A percentile compares a stretch with the other conserved stretches of the same genome.
phyloP scores from a whole-genome alignment of 2,329 filamentous ascomycete genomes.

The Diaporthe humulicola region DNA sequence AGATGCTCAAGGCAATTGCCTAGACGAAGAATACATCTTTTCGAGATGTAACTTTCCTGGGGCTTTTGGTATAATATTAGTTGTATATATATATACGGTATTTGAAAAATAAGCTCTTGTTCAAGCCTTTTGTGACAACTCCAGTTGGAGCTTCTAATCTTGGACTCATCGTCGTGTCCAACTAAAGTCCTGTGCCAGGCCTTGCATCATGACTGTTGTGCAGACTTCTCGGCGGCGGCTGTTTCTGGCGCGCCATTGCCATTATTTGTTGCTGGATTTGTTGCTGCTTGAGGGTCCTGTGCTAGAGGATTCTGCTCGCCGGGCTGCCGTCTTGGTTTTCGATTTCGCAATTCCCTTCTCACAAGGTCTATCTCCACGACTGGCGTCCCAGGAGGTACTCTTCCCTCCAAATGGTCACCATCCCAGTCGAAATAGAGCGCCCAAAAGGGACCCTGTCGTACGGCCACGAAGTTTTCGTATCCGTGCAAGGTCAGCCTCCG shows the following conservation, averaged over 20 bases:
- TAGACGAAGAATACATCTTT: not conserved
- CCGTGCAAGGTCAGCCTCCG: conserved; percentile 61
- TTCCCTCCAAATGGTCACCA: conserved; percentile 58
- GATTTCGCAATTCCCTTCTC: conserved; percentile 59
- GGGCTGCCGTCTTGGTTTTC: conserved; percentile 21
- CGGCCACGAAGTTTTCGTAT: conserved; percentile 65
- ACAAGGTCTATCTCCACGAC: conserved; percentile 69
- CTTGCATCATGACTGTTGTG: not conserved
- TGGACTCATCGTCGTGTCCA: not conserved
- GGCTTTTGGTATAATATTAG: conserved; percentile 1
- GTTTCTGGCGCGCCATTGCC: not conserved
- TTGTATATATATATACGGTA: conserved; percentile 19
- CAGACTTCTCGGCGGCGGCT: not conserved
- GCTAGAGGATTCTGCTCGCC: conserved; percentile 5
- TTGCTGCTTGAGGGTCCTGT: conserved; percentile 11
- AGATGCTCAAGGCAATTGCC: conserved; percentile 31
- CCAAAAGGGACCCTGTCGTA: conserved; percentile 60
- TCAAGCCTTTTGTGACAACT: not conserved
- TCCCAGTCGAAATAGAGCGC: conserved; percentile 63
- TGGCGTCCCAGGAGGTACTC: conserved; percentile 60
- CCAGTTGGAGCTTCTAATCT: not conserved
- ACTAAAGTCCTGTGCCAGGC: not conserved
- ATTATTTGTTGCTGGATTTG: conserved; percentile 1
- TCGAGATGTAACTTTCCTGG: not conserved
- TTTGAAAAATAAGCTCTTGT: not conserved